Percentiles rank a stretch among this genome's conserved stretches.
phyloP scores from a whole-genome alignment of 2,329 filamentous ascomycete species.

The Scytalidium lignicola region DNA sequence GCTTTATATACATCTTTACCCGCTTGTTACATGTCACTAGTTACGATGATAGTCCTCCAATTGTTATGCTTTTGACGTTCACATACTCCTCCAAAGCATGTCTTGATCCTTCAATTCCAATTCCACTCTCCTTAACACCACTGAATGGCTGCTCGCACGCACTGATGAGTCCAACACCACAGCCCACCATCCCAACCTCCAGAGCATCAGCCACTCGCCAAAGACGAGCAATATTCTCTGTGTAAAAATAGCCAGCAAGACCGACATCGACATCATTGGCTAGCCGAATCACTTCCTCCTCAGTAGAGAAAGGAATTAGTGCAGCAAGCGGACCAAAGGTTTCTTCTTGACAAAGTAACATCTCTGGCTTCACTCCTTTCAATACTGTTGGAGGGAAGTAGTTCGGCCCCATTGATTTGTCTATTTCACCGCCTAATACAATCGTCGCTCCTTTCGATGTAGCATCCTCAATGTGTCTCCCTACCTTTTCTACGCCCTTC shows the following conservation, averaged over 20 bases:
- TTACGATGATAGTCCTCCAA: no score
- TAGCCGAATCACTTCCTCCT: conserved; percentile 62
- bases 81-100: no score
- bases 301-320: conserved; percentile 62
- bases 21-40: no score
- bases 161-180: no score
- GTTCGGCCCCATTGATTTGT: conserved; percentile 47
- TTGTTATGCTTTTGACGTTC: no score
- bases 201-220: conserved; percentile 42
- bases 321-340: conserved; percentile 69
- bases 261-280: conserved; percentile 65
- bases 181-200: conserved; percentile 37
- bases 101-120: no score
- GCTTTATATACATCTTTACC: no score
- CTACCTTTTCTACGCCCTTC: conserved; percentile 46
- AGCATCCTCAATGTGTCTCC: conserved; percentile 56
- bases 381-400: conserved; percentile 69
- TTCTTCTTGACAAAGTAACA: conserved; percentile 63
- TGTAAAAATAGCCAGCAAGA: conserved; percentile 69
- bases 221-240: conserved; percentile 34
- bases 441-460: conserved; percentile 53
- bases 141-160: no score
- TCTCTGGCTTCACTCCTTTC: conserved; percentile 59
- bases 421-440: conserved; percentile 52
- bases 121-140: no score